Base-by-base conservation (phyloP, 2,329 filamentous ascomycete genomes). In the Ophiobolus disseminans region DNA sequence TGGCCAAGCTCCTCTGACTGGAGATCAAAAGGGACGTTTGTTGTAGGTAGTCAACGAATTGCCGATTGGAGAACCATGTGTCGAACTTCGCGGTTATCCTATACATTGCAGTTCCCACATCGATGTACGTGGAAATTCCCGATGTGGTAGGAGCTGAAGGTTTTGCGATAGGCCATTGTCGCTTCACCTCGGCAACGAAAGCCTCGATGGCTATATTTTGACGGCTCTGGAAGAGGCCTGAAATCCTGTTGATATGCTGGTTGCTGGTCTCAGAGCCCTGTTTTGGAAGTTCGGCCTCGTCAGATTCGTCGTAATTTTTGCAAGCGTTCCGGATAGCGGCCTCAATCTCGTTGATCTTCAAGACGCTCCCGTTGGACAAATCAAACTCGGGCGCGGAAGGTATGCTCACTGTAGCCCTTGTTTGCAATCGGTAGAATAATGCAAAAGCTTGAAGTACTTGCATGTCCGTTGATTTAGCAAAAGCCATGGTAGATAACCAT, bases 41-140 rank as follows among this genome's bases (percentile, higher is more conserved):
- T 63, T 52, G 21, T 38, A 70, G 50, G 40, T 70, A 70, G 3
- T 50, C 2, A 17, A 46, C 17, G 73, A 81, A 57, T 73, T 58
- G 0, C 70, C 74, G 16, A 80, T 68, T 16, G 78, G 63, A 16
- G 77, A 48, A 54, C 62, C 65, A 69, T 2, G 11, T 10, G 13
- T 56, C 43, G 26, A 64, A 69, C 10, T 13, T 41, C 0, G 14
- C 5, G 3, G 9, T 53, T 3, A 74, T 57, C 1, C 22, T 14
- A 0, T n/a, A 3, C 60, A 66, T 66, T 2, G 53, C 59, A 5
- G 13, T 17, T 1, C 20, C 2, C 0, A 36, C 45, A 5, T 64
- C 14, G 3, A 69, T 5, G 22, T 66, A 70, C 14, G 35, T 51
- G 1, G 31, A 19, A 5, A 53, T 40, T 10, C 44, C 22, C 5